Conservation (phyloP, 495 filamentous ascomycete species). For the Penicillium egyptiacum region DNA sequence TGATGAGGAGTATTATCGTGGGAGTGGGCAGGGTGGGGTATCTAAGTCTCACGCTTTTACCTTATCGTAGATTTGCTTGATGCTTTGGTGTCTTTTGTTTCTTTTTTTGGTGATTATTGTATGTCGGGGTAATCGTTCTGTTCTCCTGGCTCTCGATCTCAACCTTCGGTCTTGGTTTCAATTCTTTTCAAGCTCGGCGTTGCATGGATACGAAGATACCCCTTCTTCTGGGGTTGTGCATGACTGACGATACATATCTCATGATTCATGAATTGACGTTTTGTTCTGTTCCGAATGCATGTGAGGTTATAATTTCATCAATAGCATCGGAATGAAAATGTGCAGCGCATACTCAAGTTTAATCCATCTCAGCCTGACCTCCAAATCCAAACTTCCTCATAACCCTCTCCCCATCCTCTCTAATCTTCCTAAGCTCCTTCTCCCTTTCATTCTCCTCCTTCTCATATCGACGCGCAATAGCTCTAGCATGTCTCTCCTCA, state of each 20-base stretch:
- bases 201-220: conserved; percentile 29
- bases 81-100: conserved; percentile 1
- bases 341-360: neutral
- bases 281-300: conserved; percentile 8
- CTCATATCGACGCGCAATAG: conserved; percentile 41
- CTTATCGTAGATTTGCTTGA: conserved; percentile 16
- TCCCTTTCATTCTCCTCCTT: conserved; percentile 41
- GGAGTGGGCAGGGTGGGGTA: conserved; percentile 34
- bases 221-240: conserved; percentile 19
- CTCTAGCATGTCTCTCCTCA: conserved; percentile 37
- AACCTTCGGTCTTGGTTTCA: conserved; percentile 3
- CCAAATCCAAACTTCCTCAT: conserved; percentile 33
- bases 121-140: conserved; percentile 2
- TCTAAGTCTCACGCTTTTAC: conserved; percentile 23
- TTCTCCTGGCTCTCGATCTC: neutral
- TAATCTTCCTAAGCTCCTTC: conserved; percentile 30
- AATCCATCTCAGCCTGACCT: neutral
- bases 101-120: conserved; percentile 1
- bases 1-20: conserved; percentile 47
- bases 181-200: conserved; percentile 21
- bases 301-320: neutral
- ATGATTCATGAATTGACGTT: conserved; percentile 14
- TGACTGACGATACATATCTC: conserved; percentile 25
- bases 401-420: conserved; percentile 35
- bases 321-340: conserved; percentile 3